Evolutionary conservation across 192 early-diverging fungal species (phyloP).

Genomic region (Phlyctochytrium planicorne): DNA sequence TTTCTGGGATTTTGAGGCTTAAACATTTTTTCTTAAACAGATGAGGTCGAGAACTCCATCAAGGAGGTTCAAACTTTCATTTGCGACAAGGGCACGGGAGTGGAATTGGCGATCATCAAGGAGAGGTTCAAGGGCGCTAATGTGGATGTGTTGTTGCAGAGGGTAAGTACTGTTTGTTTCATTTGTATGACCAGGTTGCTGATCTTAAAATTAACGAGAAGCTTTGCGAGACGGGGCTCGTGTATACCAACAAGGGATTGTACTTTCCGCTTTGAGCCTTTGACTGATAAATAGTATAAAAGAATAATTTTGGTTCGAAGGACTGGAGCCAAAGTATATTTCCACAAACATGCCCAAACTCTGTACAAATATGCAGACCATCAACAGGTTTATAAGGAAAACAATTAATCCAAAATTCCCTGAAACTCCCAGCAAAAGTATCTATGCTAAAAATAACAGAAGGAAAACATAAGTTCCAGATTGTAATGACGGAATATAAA

Average conservation of each 20-base stretch:
- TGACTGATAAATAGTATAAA: too few species aligned
- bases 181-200: neutral
- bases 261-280: neutral
- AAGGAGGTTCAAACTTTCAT: neutral
- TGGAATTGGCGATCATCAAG: neutral
- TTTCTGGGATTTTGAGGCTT: too few species aligned
- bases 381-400: too few species aligned
- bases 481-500: too few species aligned
- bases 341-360: too few species aligned
- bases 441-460: too few species aligned
- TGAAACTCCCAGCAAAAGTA: too few species aligned
- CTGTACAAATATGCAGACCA: too few species aligned
- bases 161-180: neutral
- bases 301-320: too few species aligned
- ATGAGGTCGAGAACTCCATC: neutral
- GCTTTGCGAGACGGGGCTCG: neutral
- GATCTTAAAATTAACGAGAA: neutral
- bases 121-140: neutral
- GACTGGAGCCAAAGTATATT: too few species aligned
- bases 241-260: neutral
- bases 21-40: neutral
- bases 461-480: too few species aligned
- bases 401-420: too few species aligned
- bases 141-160: neutral
- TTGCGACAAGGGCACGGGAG: neutral